A percentile compares a stretch with the other conserved stretches of the same genome.
These are phyloP conservation scores for Suillus fuscotomentosus DNA, from an alignment of 768 basidiomycete species.

Conservation along the genomic window DNA sequence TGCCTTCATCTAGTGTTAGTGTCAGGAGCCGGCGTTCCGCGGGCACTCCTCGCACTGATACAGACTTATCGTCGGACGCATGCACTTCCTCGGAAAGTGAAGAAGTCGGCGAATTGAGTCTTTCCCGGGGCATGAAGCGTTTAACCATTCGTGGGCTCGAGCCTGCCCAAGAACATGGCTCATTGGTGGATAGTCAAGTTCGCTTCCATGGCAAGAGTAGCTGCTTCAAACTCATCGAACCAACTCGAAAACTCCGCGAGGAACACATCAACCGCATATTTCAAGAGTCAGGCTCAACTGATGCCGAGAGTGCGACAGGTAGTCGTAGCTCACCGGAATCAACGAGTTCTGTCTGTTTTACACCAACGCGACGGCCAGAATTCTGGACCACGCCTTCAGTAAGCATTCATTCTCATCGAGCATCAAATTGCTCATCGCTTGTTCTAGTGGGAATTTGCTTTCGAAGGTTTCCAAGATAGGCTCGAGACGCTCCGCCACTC, in stretches of 20 bases:
- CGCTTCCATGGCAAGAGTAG: conserved; percentile 67
- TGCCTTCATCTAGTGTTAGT: conserved; percentile 8
- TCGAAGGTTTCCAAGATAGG: conserved; percentile 43
- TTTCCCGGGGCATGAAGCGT: conserved; percentile 37
- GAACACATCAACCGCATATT: conserved; percentile 43
- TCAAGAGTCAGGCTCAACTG: conserved; percentile 2
- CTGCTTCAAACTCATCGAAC: conserved; percentile 51
- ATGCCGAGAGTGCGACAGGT: conserved; percentile 14
- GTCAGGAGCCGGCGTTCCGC: conserved; percentile 15
- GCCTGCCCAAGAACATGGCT: conserved; percentile 32
- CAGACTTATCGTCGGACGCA: conserved; percentile 26
- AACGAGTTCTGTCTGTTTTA: conserved; percentile 19
- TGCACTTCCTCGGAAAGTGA: conserved; percentile 34
- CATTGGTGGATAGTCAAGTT: conserved; percentile 39
- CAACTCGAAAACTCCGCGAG: conserved; percentile 51
- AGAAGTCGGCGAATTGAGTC: conserved; percentile 37
- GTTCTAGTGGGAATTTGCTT: conserved; percentile 57
- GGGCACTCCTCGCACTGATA: conserved; percentile 24
- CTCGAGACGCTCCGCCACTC: conserved; percentile 28
- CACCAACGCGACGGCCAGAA: conserved; percentile 37
- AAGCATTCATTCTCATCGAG: conserved; percentile 18
- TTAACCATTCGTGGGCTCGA: conserved; percentile 36
- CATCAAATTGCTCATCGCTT: conserved; percentile 1
- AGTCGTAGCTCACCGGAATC: conserved; percentile 18
- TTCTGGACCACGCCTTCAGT: conserved; percentile 64